Evolutionary conservation across 2,329 filamentous ascomycete genomes (phyloP).

Genomic region (Podosphaera leucotricha): DNA sequence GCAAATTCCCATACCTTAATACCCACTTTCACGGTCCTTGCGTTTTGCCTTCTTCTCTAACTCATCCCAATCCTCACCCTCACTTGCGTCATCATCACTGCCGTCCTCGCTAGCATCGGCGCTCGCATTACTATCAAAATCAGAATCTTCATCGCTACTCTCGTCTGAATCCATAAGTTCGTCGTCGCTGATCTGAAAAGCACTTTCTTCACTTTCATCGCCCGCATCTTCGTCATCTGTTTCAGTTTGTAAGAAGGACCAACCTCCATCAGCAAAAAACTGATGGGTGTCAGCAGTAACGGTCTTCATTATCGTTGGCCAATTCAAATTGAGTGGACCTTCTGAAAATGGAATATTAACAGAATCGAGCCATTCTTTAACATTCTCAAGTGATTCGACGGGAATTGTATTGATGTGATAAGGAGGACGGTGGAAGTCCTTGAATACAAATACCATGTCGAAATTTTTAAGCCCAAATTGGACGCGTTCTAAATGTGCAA

Average conservation of each 20-base stretch:
- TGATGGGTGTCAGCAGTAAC: slow-evolving; percentile 80
- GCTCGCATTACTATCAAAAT: slow-evolving; percentile 76
- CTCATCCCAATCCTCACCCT: slow-evolving; percentile 83
- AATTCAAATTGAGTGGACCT: slow-evolving; percentile 91
- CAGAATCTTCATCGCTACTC: slow-evolving; percentile 67
- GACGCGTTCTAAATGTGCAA: slow-evolving; percentile 88
- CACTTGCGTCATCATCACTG: slow-evolving; percentile 50
- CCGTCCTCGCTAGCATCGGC: slow-evolving; percentile 61
- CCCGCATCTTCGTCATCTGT: slow-evolving; percentile 62
- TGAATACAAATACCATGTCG: slow-evolving; percentile 94
- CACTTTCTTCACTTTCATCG: slow-evolving; percentile 70
- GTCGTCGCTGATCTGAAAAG: slow-evolving; percentile 72
- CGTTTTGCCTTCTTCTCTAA: slow-evolving; percentile 78
- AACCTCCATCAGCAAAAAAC: slow-evolving; percentile 89
- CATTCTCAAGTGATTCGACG: slow-evolving; percentile 76
- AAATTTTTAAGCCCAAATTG: slow-evolving; percentile 97
- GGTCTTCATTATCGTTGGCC: slow-evolving; percentile 99
- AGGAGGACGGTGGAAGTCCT: slow-evolving; percentile 78
- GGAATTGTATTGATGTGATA: slow-evolving; percentile 97
- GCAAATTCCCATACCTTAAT: not conserved
- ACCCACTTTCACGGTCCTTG: slow-evolving; percentile 40
- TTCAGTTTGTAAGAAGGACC: slow-evolving; percentile 75
- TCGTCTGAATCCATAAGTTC: slow-evolving; percentile 54
- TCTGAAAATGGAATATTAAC: slow-evolving; percentile 88
- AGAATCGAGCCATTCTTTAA: slow-evolving; percentile 94